Evolutionary conservation across 352 stramenopile species (phyloP).

Genomic region (Plasmopara viticola): DNA sequence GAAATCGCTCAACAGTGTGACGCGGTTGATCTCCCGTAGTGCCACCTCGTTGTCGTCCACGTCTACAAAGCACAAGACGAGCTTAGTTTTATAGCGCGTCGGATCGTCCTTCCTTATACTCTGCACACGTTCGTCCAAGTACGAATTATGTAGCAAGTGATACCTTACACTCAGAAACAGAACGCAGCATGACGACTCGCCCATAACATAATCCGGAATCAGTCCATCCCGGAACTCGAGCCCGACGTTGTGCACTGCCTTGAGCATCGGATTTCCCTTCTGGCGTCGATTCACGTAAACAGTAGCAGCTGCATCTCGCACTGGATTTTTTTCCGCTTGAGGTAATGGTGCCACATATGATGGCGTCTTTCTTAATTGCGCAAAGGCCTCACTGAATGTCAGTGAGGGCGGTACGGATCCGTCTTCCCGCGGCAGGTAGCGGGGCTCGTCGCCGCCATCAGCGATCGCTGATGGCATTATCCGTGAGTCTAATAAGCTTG

Average conservation of each 20-base stretch:
- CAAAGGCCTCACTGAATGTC: constrained; percentile 56
- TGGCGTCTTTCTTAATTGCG: constrained; percentile 41
- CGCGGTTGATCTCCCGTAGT: constrained; percentile 90
- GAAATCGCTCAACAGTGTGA: constrained; percentile 87
- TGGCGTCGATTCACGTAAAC: constrained; percentile 83
- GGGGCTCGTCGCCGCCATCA: constrained; percentile 7
- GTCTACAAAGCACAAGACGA: constrained; percentile 95
- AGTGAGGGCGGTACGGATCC: constrained; percentile 12
- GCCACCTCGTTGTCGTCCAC: constrained; percentile 91
- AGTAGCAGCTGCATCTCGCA: constrained; percentile 43
- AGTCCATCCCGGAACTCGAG: constrained; percentile 87
- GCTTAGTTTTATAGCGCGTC: constrained; percentile 72
- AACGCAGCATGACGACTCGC: constrained; percentile 73
- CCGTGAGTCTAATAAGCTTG: constrained; percentile 44
- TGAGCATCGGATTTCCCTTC: constrained; percentile 91
- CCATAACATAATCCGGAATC: constrained; percentile 93
- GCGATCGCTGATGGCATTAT: constrained; percentile 14
- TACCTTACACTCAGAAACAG: constrained; percentile 90
- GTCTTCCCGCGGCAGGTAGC: constrained; percentile 34
- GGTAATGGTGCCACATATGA: constrained; percentile 37
- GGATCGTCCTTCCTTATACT: constrained; percentile 79
- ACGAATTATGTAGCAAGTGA: constrained; percentile 83
- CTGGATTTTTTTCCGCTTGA: constrained; percentile 8
- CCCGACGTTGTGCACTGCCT: constrained; percentile 90
- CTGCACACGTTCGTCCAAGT: constrained; percentile 88